These are phyloP conservation scores for Sphagnum fallax DNA, from an alignment of 228 moss, liverwort and hornwort species.

Conservation along the genomic window DNA sequence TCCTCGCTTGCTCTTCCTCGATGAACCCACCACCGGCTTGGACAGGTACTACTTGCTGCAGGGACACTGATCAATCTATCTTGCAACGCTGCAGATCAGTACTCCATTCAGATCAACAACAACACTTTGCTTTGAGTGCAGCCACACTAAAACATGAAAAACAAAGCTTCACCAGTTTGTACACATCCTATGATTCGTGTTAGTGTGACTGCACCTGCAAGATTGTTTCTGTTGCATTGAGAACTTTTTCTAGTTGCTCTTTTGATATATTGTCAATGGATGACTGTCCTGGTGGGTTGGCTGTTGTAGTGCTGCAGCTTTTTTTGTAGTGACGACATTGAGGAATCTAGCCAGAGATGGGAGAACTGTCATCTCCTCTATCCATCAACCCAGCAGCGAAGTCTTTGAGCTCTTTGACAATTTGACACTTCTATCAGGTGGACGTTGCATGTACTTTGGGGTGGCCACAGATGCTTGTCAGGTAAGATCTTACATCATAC, in stretches of 20 bases:
- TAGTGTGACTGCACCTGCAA: no score
- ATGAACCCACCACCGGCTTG: slow-evolving; percentile 58
- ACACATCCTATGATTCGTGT: no score
- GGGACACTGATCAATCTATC: not conserved
- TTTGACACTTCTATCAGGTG: slow-evolving; percentile 44
- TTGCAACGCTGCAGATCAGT: no score
- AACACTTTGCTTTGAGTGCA: no score
- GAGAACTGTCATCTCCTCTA: slow-evolving; percentile 53
- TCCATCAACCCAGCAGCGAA: slow-evolving; percentile 67
- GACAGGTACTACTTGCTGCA: slow-evolving; percentile 27
- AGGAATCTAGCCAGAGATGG: slow-evolving; percentile 58
- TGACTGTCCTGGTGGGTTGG: not conserved
- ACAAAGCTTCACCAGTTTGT: no score
- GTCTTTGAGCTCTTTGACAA: slow-evolving; percentile 62
- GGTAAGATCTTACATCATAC: slow-evolving; percentile 12
- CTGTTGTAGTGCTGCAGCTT: slow-evolving; percentile 44
- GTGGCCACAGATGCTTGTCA: slow-evolving; percentile 31
- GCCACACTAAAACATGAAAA: no score
- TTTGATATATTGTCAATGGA: not conserved
- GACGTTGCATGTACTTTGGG: slow-evolving; percentile 50
- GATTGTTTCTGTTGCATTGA: no score
- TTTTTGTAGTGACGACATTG: slow-evolving; percentile 51
- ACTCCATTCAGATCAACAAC: no score
- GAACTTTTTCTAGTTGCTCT: no score
- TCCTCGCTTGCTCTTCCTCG: slow-evolving; percentile 51